Base-by-base conservation (phyloP, 1,284 basidiomycete species). In the Violaceomyces palustris region DNA sequence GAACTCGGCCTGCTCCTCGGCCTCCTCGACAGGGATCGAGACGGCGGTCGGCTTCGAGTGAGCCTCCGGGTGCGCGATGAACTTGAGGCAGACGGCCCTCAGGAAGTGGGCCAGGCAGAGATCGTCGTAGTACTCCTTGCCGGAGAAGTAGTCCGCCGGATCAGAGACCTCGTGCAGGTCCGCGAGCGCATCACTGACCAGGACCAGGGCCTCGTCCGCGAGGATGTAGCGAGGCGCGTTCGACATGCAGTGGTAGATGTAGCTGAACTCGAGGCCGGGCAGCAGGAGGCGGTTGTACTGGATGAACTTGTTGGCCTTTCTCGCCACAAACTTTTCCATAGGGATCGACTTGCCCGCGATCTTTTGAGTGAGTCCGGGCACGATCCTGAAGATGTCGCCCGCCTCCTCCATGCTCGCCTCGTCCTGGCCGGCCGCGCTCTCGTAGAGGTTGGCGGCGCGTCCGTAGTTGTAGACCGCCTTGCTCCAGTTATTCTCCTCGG, bases 331-430 rank as follows among this genome's bases (percentile, higher is more conserved):
- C 42, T 73, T 73, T 33, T 73, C 70, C 53, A 72, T 60, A 1
- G 70, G 70, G 29, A 73, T 73, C 14, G 61, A 65, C 44, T 72
- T 72, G 33, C 70, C 70, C 3, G 69, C 70, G 21, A 73, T 73
- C 52, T 62, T 61, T 48, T 70, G 70, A 42, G 69, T 70, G 23
- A 64, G 41, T 18, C 18, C 38, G 11, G 67, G 67, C 10, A 70
- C 64, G 29, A 45, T 52, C 12, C 29, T 18, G 35, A 72, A 65
- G 37, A 72, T 45, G 12, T 50, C 46, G 5, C 31, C 48, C 5
- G 70, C 67, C 23, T 67, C 56, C 11, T 50, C 21, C 37, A 45
- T 44, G 17, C 43, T 39, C 3, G 30, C 32, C 6, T 25, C 34
- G 21, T 54, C 44, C 4, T 28, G 12, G 2, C 34, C 45, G 23